A percentile compares a stretch with the other conserved stretches of the same genome.
Evolutionary conservation across 768 basidiomycete genomes (phyloP).

Genomic region (Pulveroboletus sp.): DNA sequence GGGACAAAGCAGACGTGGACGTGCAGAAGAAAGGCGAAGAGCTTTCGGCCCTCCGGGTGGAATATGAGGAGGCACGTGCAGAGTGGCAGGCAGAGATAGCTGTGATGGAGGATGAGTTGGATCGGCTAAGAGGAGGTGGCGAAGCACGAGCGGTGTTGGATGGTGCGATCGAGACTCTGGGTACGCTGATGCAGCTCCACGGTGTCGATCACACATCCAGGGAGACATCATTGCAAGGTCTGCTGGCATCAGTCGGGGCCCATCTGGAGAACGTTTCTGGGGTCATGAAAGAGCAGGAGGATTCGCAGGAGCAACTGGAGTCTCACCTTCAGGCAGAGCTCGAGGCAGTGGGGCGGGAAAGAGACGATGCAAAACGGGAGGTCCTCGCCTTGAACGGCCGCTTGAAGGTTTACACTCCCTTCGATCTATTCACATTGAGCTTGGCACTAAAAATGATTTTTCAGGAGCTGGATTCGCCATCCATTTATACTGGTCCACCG

Average conservation of each 20-base stretch:
- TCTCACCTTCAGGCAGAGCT: conserved; percentile 54
- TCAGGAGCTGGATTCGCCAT: conserved; percentile 22
- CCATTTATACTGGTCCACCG: conserved; percentile 24
- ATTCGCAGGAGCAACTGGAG: conserved; percentile 43
- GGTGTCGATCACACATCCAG: conserved; percentile 47
- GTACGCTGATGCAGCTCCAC: conserved; percentile 50
- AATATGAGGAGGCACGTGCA: conserved; percentile 43
- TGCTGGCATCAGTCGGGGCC: conserved; percentile 44
- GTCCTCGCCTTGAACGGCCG: conserved; percentile 35
- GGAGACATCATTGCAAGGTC: conserved; percentile 45
- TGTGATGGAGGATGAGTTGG: conserved; percentile 48
- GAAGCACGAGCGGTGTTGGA: conserved; percentile 48
- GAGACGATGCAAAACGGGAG: conserved; percentile 46
- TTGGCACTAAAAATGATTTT: conserved; percentile 8
- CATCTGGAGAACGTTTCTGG: conserved; percentile 49
- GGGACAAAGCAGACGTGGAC: conserved; percentile 32
- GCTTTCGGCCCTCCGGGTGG: conserved; percentile 33
- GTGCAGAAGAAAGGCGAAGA: conserved; percentile 41
- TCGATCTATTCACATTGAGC: neutral
- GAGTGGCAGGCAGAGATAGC: conserved; percentile 49
- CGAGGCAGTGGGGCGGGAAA: conserved; percentile 48
- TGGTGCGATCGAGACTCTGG: conserved; percentile 43
- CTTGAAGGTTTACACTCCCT: conserved; percentile 30
- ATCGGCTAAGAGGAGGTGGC: conserved; percentile 36
- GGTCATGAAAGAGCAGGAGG: conserved; percentile 39